Evolutionary conservation across 495 filamentous ascomycete species (phyloP), one percentile per base, ranked within the genome.

Genomic region (Aspergillus saccharolyticus): DNA sequence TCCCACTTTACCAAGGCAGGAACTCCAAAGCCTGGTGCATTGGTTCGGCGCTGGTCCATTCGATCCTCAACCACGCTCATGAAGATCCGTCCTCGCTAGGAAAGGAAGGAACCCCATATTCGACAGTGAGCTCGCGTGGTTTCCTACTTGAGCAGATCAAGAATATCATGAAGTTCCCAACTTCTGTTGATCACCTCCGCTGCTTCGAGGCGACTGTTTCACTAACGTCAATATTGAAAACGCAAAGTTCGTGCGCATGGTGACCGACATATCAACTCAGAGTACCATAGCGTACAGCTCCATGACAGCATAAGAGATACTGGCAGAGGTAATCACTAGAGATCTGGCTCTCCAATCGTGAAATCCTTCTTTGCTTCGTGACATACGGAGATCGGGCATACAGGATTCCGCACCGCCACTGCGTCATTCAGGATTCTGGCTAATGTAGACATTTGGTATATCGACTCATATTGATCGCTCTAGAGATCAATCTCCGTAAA

Each of bases 31-130:
- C 97, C 91, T 91, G 62, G 89, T 84, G 85, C 97, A 97, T 88
- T 97, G 97, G 87, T 91, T 97, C 85, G 94, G 60, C 97, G 90
- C 76, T 96, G 97, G 78, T 91, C 91, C 90, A 99, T 97, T 82
- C 97, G 94, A 76, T 99, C 94, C 83, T 99, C 94, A 57, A 99
- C 93, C 80, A 97, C 95, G 85, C 97, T 97, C 95, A 97, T 97
- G 71, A 91, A 95, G 76, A 97, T 89, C 81, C 96, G 96, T 73
- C 95, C 95, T 79, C 94, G 94, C n/a, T n/a, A n/a, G n/a, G n/a
- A n/a, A n/a, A n/a, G n/a, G n/a, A n/a, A n/a, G n/a, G n/a, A n/a
- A n/a, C n/a, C n/a, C n/a, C n/a, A n/a, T n/a, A n/a, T n/a, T n/a
- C n/a, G n/a, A n/a, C n/a, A n/a, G n/a, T n/a, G n/a, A n/a, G n/a